A percentile compares a stretch with the other conserved stretches of the same genome.
These are phyloP conservation scores for Infundibulicybe gibba DNA, from an alignment of 768 basidiomycete genomes.

Conservation along the genomic window DNA sequence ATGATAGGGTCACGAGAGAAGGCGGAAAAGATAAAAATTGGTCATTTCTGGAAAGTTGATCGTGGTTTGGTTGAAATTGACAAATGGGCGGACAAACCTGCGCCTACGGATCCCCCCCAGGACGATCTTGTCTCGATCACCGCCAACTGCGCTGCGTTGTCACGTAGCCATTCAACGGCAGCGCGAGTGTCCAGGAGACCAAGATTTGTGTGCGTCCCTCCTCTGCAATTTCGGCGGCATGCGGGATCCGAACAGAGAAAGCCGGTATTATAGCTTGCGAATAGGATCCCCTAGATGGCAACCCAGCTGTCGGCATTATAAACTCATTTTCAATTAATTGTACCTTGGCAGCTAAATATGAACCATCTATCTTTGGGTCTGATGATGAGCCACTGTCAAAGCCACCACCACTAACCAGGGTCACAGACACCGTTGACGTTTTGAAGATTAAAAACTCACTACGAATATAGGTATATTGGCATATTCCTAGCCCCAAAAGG, in stretches of 20 bases:
- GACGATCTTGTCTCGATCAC: conserved; percentile 40
- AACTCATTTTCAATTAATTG: background rate
- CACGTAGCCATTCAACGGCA: conserved; percentile 39
- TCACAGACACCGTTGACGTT: background rate
- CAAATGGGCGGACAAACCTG: conserved; percentile 13
- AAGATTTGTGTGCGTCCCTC: conserved; percentile 31
- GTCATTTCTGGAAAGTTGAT: conserved; percentile 24
- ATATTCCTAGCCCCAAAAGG: conserved; percentile 27
- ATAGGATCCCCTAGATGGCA: conserved; percentile 21
- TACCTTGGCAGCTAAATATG: conserved; percentile 25
- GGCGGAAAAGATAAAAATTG: conserved; percentile 28
- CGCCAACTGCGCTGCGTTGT: conserved; percentile 37
- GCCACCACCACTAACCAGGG: conserved; percentile 24
- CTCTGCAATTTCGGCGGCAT: conserved; percentile 32
- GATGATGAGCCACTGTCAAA: conserved; percentile 32
- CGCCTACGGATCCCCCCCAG: conserved; percentile 36
- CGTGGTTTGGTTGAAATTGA: background rate
- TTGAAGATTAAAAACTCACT: conserved; percentile 14
- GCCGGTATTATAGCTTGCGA: conserved; percentile 30
- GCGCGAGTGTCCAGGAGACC: conserved; percentile 47
- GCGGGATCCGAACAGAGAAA: conserved; percentile 35
- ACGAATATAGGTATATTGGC: conserved; percentile 24
- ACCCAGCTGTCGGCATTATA: background rate
- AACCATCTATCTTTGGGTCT: conserved; percentile 30
- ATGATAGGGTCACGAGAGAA: conserved; percentile 20